phyloP scores from a whole-genome alignment of 441 rosid genomes.

The Pelargonium citronellum region DNA sequence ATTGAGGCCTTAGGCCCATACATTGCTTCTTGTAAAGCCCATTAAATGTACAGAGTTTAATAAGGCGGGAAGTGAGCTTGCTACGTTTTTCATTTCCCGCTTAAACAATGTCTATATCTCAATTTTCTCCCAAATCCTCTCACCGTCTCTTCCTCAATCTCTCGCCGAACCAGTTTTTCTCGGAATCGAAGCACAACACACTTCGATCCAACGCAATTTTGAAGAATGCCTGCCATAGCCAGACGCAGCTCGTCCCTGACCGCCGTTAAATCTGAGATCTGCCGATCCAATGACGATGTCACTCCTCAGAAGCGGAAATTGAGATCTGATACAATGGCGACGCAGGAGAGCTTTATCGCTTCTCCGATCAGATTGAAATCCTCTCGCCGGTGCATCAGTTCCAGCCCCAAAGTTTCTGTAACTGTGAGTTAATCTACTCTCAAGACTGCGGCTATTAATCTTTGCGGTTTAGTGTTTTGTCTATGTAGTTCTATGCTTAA shows the following conservation, averaged over 20 bases:
- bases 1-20: background rate
- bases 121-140: background rate
- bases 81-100: constrained; percentile 9
- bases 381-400: constrained; percentile 42
- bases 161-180: background rate
- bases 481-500: background rate
- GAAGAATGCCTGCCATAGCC: constrained; percentile 52
- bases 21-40: background rate
- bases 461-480: background rate
- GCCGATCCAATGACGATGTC: constrained; percentile 33
- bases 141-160: background rate
- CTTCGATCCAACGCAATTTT: background rate
- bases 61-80: background rate
- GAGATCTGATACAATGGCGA: constrained; percentile 36
- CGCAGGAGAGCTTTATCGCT: constrained; percentile 18
- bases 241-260: constrained; percentile 33
- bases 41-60: background rate
- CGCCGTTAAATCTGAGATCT: constrained; percentile 20
- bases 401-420: constrained; percentile 29
- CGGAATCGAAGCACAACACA: background rate
- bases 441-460: background rate
- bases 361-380: constrained; percentile 48
- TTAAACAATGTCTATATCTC: constrained; percentile 6
- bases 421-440: constrained; percentile 25
- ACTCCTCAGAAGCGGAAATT: constrained; percentile 50